phyloP scores from a whole-genome alignment of 345 rosid species.

The Euphorbia peplus region DNA sequence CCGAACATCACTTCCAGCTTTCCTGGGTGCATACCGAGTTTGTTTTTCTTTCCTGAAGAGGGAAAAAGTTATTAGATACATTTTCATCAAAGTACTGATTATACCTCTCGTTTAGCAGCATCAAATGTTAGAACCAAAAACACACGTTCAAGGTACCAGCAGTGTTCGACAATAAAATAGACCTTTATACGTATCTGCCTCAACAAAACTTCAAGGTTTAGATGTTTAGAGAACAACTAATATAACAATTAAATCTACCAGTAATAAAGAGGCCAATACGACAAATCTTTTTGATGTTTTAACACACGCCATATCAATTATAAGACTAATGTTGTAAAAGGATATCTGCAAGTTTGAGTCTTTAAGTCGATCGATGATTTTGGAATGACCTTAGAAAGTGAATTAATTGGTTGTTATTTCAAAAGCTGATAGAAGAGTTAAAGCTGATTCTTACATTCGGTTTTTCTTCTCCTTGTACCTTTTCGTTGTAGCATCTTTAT shows the following conservation, averaged over 20 bases:
- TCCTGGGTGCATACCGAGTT: slow-evolving; percentile 26
- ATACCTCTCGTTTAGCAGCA: background rate
- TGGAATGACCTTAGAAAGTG: background rate
- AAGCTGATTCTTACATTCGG: slow-evolving; percentile 42
- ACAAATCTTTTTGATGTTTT: too few species aligned
- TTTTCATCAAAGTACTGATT: slow-evolving; percentile 3
- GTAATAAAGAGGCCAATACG: too few species aligned
- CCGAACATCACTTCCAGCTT: slow-evolving; percentile 27
- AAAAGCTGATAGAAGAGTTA: slow-evolving; percentile 5
- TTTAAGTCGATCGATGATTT: background rate
- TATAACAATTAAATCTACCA: too few species aligned
- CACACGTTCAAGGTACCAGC: too few species aligned
- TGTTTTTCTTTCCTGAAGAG: slow-evolving; percentile 34
- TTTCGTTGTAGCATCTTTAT: slow-evolving; percentile 47
- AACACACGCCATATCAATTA: background rate
- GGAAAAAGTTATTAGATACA: background rate
- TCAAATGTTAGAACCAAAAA: background rate
- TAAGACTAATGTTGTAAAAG: background rate
- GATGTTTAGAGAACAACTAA: too few species aligned
- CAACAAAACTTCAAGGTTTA: too few species aligned
- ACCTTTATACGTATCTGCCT: too few species aligned
- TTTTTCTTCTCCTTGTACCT: slow-evolving; percentile 67
- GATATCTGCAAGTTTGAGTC: background rate
- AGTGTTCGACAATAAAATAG: too few species aligned
- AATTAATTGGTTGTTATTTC: background rate